Base-by-base conservation (phyloP, 2,329 filamentous ascomycete species). In the Ramularia collo-cygni region DNA sequence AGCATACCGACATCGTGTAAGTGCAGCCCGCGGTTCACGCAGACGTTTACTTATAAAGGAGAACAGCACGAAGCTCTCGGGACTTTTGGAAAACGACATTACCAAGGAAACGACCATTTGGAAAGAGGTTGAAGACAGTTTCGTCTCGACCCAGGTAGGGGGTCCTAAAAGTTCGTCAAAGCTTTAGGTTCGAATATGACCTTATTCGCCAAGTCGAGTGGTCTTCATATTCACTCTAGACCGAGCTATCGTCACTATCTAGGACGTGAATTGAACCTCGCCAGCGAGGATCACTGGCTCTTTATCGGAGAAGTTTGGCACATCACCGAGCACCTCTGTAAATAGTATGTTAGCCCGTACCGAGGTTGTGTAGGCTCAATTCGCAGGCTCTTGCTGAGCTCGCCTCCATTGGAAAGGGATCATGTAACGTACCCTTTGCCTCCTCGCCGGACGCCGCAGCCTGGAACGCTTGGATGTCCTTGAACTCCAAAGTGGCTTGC, bases 251-350 rank as follows among this genome's bases (percentile, higher is more conserved):
- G 21, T 6, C 10, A 10, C 21, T 26, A 26, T 37, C 24, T 35
- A 39, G 15, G 40, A 46, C 16, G 38, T 31, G 21, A 47, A 40
- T 16, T 43, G 51, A 18, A 61, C 42, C 28, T 52, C 50, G 14
- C 60, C 61, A 19, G 46, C 42, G 31, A 63, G 35, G 21, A 63
- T 43, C 8, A 53, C 46, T 2, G 62, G 62, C n/a, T 57, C 28
- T 46, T 58, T 59, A 42, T 64, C 55, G 17, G 48, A 43, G 37
- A 64, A 65, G 48, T 65, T 65, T 19, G 46, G 36, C 3, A 64
- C 49, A 40, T 63, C 59, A 12, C 37, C 59, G 42, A 63, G 19
- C 5, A 64, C 50, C 6, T 47, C 47, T 24, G 21, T 10, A 24
- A 10, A 10, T 6, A 24, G 10, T 10, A 24, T 6, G 21, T 24